Percentiles rank a stretch among this genome's conserved stretches.
Conservation (phyloP, 2,329 filamentous ascomycete genomes). For the Dryadomyces quercus-mongolicae region DNA sequence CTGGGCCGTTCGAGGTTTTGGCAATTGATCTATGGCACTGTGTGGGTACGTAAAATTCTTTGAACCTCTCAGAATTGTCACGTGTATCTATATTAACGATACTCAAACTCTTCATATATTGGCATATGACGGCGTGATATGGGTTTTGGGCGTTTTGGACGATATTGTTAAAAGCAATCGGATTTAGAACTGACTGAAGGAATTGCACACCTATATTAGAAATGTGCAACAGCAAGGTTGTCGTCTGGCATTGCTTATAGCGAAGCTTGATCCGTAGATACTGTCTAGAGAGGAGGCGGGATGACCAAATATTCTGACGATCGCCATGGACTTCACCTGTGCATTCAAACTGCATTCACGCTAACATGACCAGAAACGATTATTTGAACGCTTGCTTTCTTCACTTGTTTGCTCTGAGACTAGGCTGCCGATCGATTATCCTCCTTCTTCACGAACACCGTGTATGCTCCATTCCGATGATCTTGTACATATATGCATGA, state of each 20-base stretch:
- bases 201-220: too few species aligned
- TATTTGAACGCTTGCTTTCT: not conserved
- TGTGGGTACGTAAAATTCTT: not conserved
- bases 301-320: not conserved
- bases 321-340: slow-evolving; percentile 25
- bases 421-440: not conserved
- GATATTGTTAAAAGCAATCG: too few species aligned
- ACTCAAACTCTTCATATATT: too few species aligned
- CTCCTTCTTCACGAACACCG: not conserved
- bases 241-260: too few species aligned
- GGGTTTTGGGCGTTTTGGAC: too few species aligned
- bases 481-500: not conserved
- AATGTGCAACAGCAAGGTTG: too few species aligned
- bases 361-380: not conserved
- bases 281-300: too few species aligned
- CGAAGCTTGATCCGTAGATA: too few species aligned
- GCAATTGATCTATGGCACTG: not conserved
- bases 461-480: not conserved
- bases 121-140: too few species aligned
- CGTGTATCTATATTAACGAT: not conserved
- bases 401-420: not conserved
- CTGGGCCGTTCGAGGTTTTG: not conserved
- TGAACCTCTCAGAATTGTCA: not conserved
- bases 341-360: slow-evolving; percentile 18
- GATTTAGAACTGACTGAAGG: too few species aligned